A percentile compares a stretch with the other conserved stretches of the same genome.
phyloP scores from a whole-genome alignment of 768 basidiomycete genomes.

The Mycena epipterygia region DNA sequence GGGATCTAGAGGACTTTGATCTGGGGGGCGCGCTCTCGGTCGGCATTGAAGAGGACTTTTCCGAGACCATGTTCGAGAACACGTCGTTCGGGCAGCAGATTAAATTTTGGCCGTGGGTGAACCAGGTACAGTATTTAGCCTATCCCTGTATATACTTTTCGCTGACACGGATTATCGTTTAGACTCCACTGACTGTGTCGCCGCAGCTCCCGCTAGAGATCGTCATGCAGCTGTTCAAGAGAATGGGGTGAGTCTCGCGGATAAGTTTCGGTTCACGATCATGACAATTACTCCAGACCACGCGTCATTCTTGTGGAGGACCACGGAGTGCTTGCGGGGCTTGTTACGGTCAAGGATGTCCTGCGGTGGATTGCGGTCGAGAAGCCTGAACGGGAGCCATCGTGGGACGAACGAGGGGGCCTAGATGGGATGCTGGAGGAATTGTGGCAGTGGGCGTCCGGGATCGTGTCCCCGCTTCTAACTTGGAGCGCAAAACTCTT shows the following conservation, averaged over 20 bases:
- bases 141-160: constrained; percentile 7
- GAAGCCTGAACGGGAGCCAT: constrained; percentile 63
- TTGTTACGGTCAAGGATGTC: constrained; percentile 97
- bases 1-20: constrained; percentile 66
- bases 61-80: constrained; percentile 73
- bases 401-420: constrained; percentile 76
- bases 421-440: constrained; percentile 75
- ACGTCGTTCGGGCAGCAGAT: constrained; percentile 66
- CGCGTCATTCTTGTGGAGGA: constrained; percentile 96
- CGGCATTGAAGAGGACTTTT: constrained; percentile 77
- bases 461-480: constrained; percentile 50
- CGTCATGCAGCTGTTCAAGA: constrained; percentile 97
- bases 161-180: constrained; percentile 22
- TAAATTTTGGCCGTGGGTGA: constrained; percentile 92
- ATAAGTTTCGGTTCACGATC: neutral
- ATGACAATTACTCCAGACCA: constrained; percentile 66
- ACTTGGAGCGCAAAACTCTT: constrained; percentile 55
- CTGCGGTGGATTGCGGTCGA: constrained; percentile 84
- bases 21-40: constrained; percentile 64
- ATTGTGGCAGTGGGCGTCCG: constrained; percentile 67
- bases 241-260: constrained; percentile 86
- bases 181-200: constrained; percentile 96
- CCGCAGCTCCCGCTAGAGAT: constrained; percentile 95
- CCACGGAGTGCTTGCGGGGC: constrained; percentile 83
- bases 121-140: constrained; percentile 72